Evolutionary conservation across 2,329 filamentous ascomycete species (phyloP).

Genomic region (Aspergillus aculeatus): DNA sequence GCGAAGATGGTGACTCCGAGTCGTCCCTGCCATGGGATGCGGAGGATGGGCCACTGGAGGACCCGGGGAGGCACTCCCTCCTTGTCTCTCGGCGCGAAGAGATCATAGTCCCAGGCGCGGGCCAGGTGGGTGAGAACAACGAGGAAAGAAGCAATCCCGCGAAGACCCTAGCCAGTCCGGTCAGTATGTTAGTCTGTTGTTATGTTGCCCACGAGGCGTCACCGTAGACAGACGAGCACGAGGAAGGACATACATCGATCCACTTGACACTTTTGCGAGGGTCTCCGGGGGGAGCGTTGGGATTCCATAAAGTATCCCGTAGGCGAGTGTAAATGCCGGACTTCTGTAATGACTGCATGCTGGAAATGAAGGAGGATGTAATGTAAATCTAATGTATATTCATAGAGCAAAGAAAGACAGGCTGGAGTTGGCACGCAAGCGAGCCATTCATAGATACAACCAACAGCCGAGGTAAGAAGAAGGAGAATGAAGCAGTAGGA

Average conservation of each 20-base stretch:
- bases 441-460: not conserved
- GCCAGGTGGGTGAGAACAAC: conserved; percentile 55
- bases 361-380: not conserved
- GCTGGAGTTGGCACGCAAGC: not conserved
- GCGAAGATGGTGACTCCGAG: conserved; percentile 58
- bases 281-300: conserved; percentile 29
- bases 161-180: conserved; percentile 44
- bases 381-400: not conserved
- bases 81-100: conserved; percentile 51
- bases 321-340: conserved; percentile 21
- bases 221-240: not conserved
- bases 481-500: not conserved
- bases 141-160: conserved; percentile 54
- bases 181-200: not conserved
- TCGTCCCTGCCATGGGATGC: conserved; percentile 56
- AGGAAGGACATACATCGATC: conserved; percentile 54
- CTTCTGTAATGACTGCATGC: conserved; percentile 15
- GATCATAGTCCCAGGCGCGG: conserved; percentile 52
- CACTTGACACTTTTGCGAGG: conserved; percentile 52
- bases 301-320: conserved; percentile 23
- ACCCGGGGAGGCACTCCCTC: conserved; percentile 45
- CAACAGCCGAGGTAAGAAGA: not conserved
- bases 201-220: no score
- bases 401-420: not conserved
- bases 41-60: conserved; percentile 53